phyloP scores from a whole-genome alignment of 2,329 filamentous ascomycete species.

The Venturia asperata region DNA sequence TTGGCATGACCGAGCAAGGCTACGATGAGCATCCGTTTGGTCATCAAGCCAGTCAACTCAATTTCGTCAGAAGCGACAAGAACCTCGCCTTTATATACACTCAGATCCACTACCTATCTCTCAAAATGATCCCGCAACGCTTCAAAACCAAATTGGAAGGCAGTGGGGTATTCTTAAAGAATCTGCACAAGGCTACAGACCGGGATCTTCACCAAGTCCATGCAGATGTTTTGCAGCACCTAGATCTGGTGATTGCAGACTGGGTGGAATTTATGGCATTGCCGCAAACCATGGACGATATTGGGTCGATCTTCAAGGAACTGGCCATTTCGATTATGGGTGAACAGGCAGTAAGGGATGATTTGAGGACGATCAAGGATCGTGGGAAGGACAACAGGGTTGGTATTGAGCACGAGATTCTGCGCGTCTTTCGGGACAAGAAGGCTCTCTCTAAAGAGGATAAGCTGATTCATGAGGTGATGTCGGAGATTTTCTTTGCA shows the following conservation, averaged over 20 bases:
- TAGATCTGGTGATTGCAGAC: slow-evolving; percentile 1
- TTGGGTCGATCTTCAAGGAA: neutral
- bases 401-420: neutral
- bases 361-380: slow-evolving; percentile 1
- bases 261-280: neutral
- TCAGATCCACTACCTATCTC: neutral
- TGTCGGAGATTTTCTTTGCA: neutral
- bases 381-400: neutral
- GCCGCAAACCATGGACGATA: neutral
- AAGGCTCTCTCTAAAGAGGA: neutral
- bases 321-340: neutral
- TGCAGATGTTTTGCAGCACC: neutral
- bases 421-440: neutral
- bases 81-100: slow-evolving; percentile 10
- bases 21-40: slow-evolving; percentile 1
- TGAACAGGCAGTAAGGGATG: neutral
- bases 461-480: neutral
- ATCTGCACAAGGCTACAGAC: neutral
- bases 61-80: neutral
- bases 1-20: neutral
- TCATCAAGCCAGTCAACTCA: neutral
- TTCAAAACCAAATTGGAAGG: neutral
- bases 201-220: neutral
- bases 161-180: neutral
- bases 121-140: slow-evolving; percentile 4